Base-by-base conservation (phyloP, 768 basidiomycete genomes). In the Phaeotremella fagi region DNA sequence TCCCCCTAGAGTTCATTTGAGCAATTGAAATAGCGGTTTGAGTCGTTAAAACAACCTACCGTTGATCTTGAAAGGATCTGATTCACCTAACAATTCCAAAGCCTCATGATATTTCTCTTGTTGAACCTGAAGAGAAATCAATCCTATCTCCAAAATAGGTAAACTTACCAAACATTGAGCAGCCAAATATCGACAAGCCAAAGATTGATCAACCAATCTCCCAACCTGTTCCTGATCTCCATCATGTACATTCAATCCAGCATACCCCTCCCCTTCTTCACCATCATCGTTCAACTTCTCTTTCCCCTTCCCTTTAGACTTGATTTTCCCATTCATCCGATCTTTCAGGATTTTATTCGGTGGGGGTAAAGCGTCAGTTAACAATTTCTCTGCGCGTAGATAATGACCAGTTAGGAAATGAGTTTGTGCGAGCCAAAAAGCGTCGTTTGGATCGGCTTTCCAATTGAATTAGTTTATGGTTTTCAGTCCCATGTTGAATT, bases 391-490 rank as follows among this genome's bases (percentile, higher is more conserved):
- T 9, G 95, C 92, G 43, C 92, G 87, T 6, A 90, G 85, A 75
- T 94, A 98, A 56, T 95, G 89, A 64, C 92, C 85, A 2, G 87
- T 91, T 79, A 92, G 86, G 73, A 98, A 99, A 75, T 91, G 90
- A 0, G 88, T 90, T 73, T 99, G 95, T 2, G 95, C 92, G 20
- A 99, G 82, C 95, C 95, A 99, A 75, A 99, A 98, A 12, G 91
- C 95, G 75, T 99, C 95, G 71, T 97, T 95, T 26, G 91, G 86
- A 66, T 98, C 90, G 58, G 85, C 94, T 94, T 64, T 1, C 31
- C 7, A 9, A 46, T 16, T 31, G 26, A 28, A 52, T 20, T 27
- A 43, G 29, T 33, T 9, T 7, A 41, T 14, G 9, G 12, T 20
- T 15, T 23, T 54, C 48, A 45, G 15, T 14, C n/a, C 9, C 6